Percentiles rank a stretch among this genome's conserved stretches.
These are phyloP conservation scores for Craterostigma plantagineum DNA, from an alignment of 257 asterid genomes.

Conservation along the genomic window DNA sequence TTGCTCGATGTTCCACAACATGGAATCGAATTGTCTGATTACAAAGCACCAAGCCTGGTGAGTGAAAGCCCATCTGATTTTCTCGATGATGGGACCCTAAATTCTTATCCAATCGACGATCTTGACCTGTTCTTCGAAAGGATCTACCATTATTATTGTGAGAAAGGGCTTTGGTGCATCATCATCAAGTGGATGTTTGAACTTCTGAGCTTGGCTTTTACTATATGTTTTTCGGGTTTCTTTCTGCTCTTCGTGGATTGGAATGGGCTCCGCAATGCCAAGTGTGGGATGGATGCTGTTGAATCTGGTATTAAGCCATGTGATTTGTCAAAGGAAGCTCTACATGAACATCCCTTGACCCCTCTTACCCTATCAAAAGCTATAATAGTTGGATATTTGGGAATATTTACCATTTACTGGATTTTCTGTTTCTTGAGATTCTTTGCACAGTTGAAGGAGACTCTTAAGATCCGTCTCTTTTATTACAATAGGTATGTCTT, in stretches of 20 bases:
- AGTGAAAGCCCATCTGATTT: constrained; percentile 97
- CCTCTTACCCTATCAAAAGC: constrained; percentile 72
- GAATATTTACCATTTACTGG: constrained; percentile 71
- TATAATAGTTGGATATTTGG: constrained; percentile 69
- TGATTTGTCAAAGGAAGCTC: constrained; percentile 80
- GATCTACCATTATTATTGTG: constrained; percentile 72
- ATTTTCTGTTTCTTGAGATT: constrained; percentile 63
- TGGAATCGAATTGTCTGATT: constrained; percentile 80
- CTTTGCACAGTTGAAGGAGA: constrained; percentile 79
- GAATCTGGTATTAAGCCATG: constrained; percentile 95
- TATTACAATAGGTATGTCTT: constrained; percentile 52
- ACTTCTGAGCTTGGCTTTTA: constrained; percentile 74
- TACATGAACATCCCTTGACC: constrained; percentile 66
- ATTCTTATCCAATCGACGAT: constrained; percentile 60
- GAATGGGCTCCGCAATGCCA: constrained; percentile 89
- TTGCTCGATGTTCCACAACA: constrained; percentile 45
- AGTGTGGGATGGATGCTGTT: constrained; percentile 98
- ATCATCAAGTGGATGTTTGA: constrained; percentile 77
- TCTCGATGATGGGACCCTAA: constrained; percentile 67
- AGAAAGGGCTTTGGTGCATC: constrained; percentile 96
- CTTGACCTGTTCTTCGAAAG: constrained; percentile 89
- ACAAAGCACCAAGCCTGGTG: constrained; percentile 59
- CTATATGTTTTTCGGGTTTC: constrained; percentile 80
- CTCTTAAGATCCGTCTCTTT: constrained; percentile 69
- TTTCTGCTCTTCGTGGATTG: constrained; percentile 74